Base-by-base conservation (phyloP, 164 flowering plant species). In the Vitis labrusca region DNA sequence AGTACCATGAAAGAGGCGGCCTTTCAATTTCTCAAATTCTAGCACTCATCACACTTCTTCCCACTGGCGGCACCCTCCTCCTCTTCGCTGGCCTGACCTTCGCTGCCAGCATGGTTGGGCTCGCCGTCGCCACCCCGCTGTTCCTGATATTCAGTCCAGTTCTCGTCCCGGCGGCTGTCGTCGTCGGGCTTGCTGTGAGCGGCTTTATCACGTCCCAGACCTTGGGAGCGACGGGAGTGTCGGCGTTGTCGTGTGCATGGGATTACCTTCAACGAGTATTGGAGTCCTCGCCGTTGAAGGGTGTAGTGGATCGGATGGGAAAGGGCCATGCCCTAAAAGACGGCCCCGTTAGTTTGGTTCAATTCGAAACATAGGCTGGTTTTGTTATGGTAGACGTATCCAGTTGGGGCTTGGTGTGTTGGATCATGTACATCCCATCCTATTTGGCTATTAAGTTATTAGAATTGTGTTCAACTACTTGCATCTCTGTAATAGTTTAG, bases 131-230 rank as follows among this genome's bases (percentile, higher is more conserved):
- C 50, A 74, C 84, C 23, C 91, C 91, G 0, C 63, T 89, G 3
- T 82, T 87, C 63, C 9, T 88, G 69, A 37, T 86, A 63, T 88
- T 80, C 81, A 86, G 93, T 71, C 91, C 91, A 1, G 77, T 87
- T 17, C 68, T 88, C 2, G 83, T 85, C 44, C 93, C 93, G 2
- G 89, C 93, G 0, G 76, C 79, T 0, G 5, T 85, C n/a, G 69
- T 59, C 5, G 2, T 83, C 2, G 85, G 78, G 12, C 80, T 87
- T 2, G 83, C 88, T 0, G 84, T 85, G 12, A 50, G 83, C 1
- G 85, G 75, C 1, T 75, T 87, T 55, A 19, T 85, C 51, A 65
- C 84, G 0, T 89, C 91, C 1, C 89, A 88, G 0, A 85, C 88
- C 1, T 74, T 86, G 5, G 89, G 91, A 11, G 27, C 84, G n/a